Evolutionary conservation across 352 stramenopile species (phyloP).

Genomic region (Elongisporangium undulatum): DNA sequence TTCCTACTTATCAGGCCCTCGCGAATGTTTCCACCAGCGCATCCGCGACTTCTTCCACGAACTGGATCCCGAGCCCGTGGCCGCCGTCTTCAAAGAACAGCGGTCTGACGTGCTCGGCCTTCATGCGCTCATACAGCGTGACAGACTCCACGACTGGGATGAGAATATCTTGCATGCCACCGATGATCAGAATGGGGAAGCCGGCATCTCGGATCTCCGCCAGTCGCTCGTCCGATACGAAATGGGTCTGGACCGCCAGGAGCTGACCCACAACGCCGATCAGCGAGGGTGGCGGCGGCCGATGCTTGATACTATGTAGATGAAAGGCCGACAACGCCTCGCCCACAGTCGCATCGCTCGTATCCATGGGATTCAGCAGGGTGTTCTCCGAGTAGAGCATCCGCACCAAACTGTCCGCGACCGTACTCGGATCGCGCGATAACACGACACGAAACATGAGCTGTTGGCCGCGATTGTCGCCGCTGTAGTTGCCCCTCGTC

Average conservation of each 20-base stretch:
- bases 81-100: conserved; percentile 29
- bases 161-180: conserved; percentile 24
- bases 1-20: conserved; percentile 3
- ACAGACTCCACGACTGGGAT: conserved; percentile 32
- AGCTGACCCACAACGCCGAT: conserved; percentile 36
- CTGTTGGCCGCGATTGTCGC: neutral
- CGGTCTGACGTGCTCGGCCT: conserved; percentile 14
- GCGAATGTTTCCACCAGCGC: conserved; percentile 9
- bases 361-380: conserved; percentile 20
- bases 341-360: conserved; percentile 26
- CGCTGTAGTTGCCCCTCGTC: conserved; percentile 21
- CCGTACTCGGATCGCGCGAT: conserved; percentile 18
- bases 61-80: conserved; percentile 30
- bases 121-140: conserved; percentile 12
- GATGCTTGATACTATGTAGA: conserved; percentile 6
- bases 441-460: conserved; percentile 8
- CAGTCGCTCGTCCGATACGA: conserved; percentile 33
- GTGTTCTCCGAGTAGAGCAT: conserved; percentile 39
- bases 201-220: conserved; percentile 10
- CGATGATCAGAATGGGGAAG: conserved; percentile 38
- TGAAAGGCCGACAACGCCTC: conserved; percentile 30
- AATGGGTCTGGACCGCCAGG: conserved; percentile 39
- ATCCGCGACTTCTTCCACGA: conserved; percentile 26
- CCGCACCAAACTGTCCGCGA: conserved; percentile 18
- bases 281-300: conserved; percentile 15